Base-by-base conservation (phyloP, 164 flowering plant species). In the Magnolia changhungtana region DNA sequence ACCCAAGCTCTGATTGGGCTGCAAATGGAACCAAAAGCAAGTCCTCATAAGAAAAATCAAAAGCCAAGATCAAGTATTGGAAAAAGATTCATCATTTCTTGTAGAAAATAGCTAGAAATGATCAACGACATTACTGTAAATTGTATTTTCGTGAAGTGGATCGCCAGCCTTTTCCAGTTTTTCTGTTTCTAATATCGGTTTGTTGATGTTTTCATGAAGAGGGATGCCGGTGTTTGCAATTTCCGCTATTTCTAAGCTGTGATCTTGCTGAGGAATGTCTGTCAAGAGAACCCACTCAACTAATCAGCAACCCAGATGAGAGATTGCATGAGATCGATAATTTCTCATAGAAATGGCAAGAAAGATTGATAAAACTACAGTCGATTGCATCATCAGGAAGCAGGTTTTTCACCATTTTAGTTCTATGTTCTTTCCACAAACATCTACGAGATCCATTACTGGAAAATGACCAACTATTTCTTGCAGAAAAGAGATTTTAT, bases 1-100 rank as follows among this genome's bases (percentile, higher is more conserved):
- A 89, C 37, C 90, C 89, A 79, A 90, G 71, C 79, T 80, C 61
- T 11, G 86, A 83, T n/a, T 77, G 67, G 74, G 89, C 95, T 91
- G 67, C 7, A 63, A 72, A 50, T 16, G 8, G 24, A 20, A 72
- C 55, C 58, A 72, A 20, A 23, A 55, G 7, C 49, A 18, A 59
- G 24, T 29, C 71, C 50, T 10, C 27, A 72, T 6, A 70, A 27
- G 72, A 81, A 72, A 51, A 63, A 78, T 13, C 69, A 50, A 49
- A 76, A 63, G 14, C 45, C 7, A 3, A 14, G 1, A 67, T 6
- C 50, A 58, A 4, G 45, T 37, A 37, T 37, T 37, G 45, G 45
- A 37, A 49, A 19, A 72, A 52, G 21, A 72, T 58, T 71, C 24
- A 9, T 11, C 4, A 4, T 51, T 49, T 72, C 50, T 29, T 29